Evolutionary conservation across 2,329 filamentous ascomycete species (phyloP).

Genomic region (Calonectria pseudoturangicola): DNA sequence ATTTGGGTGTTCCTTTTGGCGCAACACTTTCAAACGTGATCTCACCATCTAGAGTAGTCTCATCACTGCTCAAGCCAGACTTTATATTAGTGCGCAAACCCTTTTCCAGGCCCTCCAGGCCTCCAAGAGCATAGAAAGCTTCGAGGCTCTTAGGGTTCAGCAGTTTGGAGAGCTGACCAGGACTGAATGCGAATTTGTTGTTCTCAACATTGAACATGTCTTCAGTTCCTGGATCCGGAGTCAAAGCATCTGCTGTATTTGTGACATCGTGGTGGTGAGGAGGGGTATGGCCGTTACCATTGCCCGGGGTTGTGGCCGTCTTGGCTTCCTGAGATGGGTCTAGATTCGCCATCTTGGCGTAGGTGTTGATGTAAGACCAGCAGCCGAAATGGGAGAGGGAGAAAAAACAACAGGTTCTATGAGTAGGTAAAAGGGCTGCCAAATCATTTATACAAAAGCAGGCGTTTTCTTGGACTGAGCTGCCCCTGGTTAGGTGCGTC

Average conservation of each 20-base stretch:
- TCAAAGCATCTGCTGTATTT: slow-evolving; percentile 57
- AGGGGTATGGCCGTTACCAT: slow-evolving; percentile 27
- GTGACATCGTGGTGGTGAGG: slow-evolving; percentile 43
- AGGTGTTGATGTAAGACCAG: slow-evolving; percentile 31
- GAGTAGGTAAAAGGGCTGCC: neutral
- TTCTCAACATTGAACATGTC: slow-evolving; percentile 82
- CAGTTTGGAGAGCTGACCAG: slow-evolving; percentile 86
- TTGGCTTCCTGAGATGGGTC: slow-evolving; percentile 44
- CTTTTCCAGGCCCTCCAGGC: slow-evolving; percentile 82
- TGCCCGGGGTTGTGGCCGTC: slow-evolving; percentile 26
- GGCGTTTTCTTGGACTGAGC: slow-evolving; percentile 25
- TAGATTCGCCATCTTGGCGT: slow-evolving; percentile 46
- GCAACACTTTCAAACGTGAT: slow-evolving; percentile 81
- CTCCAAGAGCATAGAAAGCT: slow-evolving; percentile 85
- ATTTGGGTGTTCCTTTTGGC: slow-evolving; percentile 58
- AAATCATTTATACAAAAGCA: slow-evolving; percentile 8
- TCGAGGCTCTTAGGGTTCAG: slow-evolving; percentile 86
- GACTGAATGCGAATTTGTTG: slow-evolving; percentile 90
- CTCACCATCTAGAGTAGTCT: slow-evolving; percentile 76
- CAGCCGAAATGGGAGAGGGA: neutral
- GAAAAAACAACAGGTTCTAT: neutral
- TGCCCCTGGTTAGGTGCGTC: slow-evolving; percentile 9
- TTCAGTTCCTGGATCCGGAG: slow-evolving; percentile 81
- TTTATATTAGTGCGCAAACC: slow-evolving; percentile 80
- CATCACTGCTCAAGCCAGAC: slow-evolving; percentile 82